Percentiles rank a stretch among this genome's conserved stretches.
Conservation (phyloP, 768 basidiomycete species). For the Tricholoma terreum region DNA sequence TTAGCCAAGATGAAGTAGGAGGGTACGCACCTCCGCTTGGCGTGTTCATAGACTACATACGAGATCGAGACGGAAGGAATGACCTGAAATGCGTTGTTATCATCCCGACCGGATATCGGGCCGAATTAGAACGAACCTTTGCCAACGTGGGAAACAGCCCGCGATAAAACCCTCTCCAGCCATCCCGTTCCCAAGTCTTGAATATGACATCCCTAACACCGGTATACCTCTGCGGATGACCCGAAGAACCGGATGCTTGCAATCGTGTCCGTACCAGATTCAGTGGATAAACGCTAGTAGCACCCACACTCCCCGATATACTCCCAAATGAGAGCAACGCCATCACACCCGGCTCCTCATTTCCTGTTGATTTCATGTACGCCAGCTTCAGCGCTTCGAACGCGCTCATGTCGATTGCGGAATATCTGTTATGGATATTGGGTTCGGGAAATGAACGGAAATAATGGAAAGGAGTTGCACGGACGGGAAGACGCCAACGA, state of each 20-base stretch:
- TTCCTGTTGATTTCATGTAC: constrained; percentile 81
- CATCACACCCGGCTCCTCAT: constrained; percentile 86
- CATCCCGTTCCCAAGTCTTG: constrained; percentile 80
- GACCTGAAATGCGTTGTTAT: constrained; percentile 60
- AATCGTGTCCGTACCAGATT: constrained; percentile 91
- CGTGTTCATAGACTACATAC: constrained; percentile 90
- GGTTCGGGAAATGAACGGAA: not conserved
- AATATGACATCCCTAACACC: constrained; percentile 83
- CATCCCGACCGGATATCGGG: too few species aligned
- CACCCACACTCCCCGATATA: constrained; percentile 90
- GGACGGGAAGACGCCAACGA: constrained; percentile 94
- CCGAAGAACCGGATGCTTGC: constrained; percentile 94
- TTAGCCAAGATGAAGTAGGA: constrained; percentile 1
- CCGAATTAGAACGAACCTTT: constrained; percentile 51
- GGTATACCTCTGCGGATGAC: constrained; percentile 87
- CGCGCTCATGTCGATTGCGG: constrained; percentile 96
- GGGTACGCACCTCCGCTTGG: constrained; percentile 65
- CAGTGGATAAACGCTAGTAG: constrained; percentile 88
- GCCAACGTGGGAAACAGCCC: constrained; percentile 90
- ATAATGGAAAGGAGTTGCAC: constrained; percentile 21
- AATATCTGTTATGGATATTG: constrained; percentile 48
- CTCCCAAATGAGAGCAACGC: constrained; percentile 90
- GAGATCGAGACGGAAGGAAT: constrained; percentile 96
- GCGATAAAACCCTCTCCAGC: constrained; percentile 93
- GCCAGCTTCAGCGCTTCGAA: constrained; percentile 94